These are phyloP conservation scores for Septoria petroselini DNA, from an alignment of 2,329 filamentous ascomycete species.

Conservation along the genomic window DNA sequence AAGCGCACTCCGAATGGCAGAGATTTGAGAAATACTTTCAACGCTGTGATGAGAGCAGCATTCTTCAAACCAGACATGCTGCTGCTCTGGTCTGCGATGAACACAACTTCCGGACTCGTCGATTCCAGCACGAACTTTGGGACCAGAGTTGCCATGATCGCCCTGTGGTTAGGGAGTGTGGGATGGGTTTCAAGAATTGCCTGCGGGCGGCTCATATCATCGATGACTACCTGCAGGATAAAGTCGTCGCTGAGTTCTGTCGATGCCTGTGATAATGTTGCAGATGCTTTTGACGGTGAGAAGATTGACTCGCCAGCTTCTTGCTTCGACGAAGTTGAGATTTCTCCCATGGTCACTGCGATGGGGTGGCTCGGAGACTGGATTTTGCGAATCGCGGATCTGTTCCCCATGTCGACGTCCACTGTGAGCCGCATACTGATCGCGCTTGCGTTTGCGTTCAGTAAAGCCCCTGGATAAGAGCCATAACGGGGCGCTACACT, in stretches of 20 bases:
- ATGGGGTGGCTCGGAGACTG: slow-evolving; percentile 68
- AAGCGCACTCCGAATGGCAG: slow-evolving; percentile 63
- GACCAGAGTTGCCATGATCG: slow-evolving; percentile 68
- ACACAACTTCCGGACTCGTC: slow-evolving; percentile 62
- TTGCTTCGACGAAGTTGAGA: slow-evolving; percentile 44
- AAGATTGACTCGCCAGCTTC: slow-evolving; percentile 42
- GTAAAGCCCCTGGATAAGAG: slow-evolving; percentile 41
- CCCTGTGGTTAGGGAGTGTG: slow-evolving; percentile 58
- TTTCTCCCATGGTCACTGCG: slow-evolving; percentile 61
- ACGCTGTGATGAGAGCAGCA: slow-evolving; percentile 52
- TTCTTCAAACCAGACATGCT: slow-evolving; percentile 59
- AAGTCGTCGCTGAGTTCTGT: slow-evolving; percentile 63
- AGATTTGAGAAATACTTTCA: slow-evolving; percentile 64
- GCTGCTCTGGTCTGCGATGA: slow-evolving; percentile 69
- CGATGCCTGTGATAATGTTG: slow-evolving; percentile 54
- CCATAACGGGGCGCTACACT: slow-evolving; percentile 66
- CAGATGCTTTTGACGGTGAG: slow-evolving; percentile 59
- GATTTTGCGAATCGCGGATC: slow-evolving; percentile 58
- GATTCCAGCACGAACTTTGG: slow-evolving; percentile 64
- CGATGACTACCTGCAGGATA: slow-evolving; percentile 61
- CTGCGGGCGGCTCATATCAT: slow-evolving; percentile 58
- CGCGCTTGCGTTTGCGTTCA: slow-evolving; percentile 24
- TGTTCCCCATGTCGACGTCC: slow-evolving; percentile 55
- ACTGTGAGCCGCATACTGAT: slow-evolving; percentile 55
- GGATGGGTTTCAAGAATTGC: slow-evolving; percentile 67